A percentile compares a stretch with the other conserved stretches of the same genome.
Evolutionary conservation across 2,329 filamentous ascomycete species (phyloP).

Genomic region (Hansfordia pulvinata): DNA sequence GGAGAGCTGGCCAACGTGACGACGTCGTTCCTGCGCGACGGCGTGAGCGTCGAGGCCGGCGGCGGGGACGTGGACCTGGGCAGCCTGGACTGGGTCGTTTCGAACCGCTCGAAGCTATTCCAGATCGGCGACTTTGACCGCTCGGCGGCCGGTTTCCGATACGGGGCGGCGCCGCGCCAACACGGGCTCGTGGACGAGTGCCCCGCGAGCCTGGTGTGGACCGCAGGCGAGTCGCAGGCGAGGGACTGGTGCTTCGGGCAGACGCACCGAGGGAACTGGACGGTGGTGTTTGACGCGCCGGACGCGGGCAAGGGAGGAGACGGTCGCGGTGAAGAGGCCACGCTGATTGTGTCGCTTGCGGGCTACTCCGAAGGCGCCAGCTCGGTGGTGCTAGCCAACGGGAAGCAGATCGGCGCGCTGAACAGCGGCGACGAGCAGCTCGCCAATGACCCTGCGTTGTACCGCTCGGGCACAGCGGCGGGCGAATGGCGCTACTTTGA

Average conservation of each 20-base stretch:
- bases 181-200: slow-evolving; percentile 29
- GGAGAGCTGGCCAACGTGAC: slow-evolving; percentile 27
- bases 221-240: slow-evolving; percentile 20
- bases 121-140: slow-evolving; percentile 34
- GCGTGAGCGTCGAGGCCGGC: slow-evolving; percentile 21
- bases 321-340: slow-evolving; percentile 13
- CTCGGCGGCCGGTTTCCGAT: slow-evolving; percentile 26
- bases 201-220: slow-evolving; percentile 29
- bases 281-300: slow-evolving; percentile 14
- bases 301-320: too few species aligned
- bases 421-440: slow-evolving; percentile 17
- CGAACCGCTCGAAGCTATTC: slow-evolving; percentile 25
- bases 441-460: slow-evolving; percentile 28
- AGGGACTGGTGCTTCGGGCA: slow-evolving; percentile 36
- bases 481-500: slow-evolving; percentile 34
- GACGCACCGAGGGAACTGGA: slow-evolving; percentile 21
- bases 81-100: slow-evolving; percentile 24
- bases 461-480: slow-evolving; percentile 29
- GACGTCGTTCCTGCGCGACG: slow-evolving; percentile 25
- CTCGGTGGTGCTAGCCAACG: slow-evolving; percentile 25
- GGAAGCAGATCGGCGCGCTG: slow-evolving; percentile 23
- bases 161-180: slow-evolving; percentile 26
- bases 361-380: slow-evolving; percentile 27
- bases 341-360: slow-evolving; percentile 27
- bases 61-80: slow-evolving; percentile 21